Evolutionary conservation across 2,329 filamentous ascomycete genomes (phyloP), one percentile per base, ranked within the genome.

Genomic region (Pseudogymnoascus sp.): DNA sequence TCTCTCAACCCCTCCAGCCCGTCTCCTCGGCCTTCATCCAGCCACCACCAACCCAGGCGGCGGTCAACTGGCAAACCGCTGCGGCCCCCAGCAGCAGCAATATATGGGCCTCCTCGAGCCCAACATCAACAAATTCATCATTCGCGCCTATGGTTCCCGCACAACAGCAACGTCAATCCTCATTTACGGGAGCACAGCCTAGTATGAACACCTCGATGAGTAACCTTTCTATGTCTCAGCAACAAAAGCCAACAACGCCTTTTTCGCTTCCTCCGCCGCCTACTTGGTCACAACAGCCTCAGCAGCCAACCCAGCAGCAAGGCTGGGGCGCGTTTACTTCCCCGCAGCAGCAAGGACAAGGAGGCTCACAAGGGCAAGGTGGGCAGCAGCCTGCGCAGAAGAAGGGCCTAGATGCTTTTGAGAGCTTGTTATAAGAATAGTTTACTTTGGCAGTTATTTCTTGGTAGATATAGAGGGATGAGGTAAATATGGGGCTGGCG

Each of bases 191-290:
- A 20, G 72, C 75, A 6, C 60, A 66, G 62, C 68, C 69, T 62
- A 74, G 68, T 60, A 71, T 81, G 65, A 71, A 67, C 58, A 72
- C 73, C 15, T 74, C 77, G 35, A 79, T 83, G 77, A 74, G 75
- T 9, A 78, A 67, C 61, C 72, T 84, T 70, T 78, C 77, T 1
- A 72, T 84, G 57, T 75, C 75, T 59, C 77, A 79, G 62, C 70
- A 74, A 53, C 73, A 75, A 60, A 57, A 69, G 64, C 8, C 69
- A 47, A 63, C 70, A 62, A 3, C 79, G 2, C 80, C 82, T 0
- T 86, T 86, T 68, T 84, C 83, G 1, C 72, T 86, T 14, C 77
- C 83, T 6, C 82, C 83, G 3, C 82, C 83, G 1, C 78, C 83
- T 9, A 68, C 74, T 61, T 60, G 64, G 59, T 64, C 18, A 61